A percentile compares a stretch with the other conserved stretches of the same genome.
Conservation (phyloP, 2,329 filamentous ascomycete genomes). For the Drechslera avenae region DNA sequence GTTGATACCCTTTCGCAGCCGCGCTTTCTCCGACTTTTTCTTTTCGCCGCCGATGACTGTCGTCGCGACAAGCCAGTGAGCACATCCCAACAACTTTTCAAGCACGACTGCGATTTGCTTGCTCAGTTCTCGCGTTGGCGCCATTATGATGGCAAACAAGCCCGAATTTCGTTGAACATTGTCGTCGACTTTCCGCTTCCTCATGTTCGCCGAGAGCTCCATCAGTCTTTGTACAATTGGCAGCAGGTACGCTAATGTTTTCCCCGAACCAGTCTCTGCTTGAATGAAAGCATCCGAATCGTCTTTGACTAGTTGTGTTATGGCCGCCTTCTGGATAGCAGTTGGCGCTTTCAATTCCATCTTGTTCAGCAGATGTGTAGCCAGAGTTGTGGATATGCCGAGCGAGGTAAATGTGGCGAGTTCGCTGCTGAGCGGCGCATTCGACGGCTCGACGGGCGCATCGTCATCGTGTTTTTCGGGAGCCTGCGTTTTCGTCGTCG, state of each 20-base stretch:
- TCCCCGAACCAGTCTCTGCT: slow-evolving; percentile 95
- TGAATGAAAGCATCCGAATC: slow-evolving; percentile 94
- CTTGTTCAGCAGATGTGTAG: slow-evolving; percentile 81
- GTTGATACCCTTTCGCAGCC: slow-evolving; percentile 90
- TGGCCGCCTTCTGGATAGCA: slow-evolving; percentile 88
- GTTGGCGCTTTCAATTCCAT: slow-evolving; percentile 89
- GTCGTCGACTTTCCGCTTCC: slow-evolving; percentile 47
- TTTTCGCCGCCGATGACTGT: slow-evolving; percentile 77
- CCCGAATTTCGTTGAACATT: slow-evolving; percentile 81
- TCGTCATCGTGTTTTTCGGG: slow-evolving; percentile 52
- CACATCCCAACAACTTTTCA: slow-evolving; percentile 82
- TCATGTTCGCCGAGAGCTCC: slow-evolving; percentile 65
- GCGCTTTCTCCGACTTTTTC: slow-evolving; percentile 86
- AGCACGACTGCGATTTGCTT: slow-evolving; percentile 91
- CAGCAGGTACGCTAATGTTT: slow-evolving; percentile 93
- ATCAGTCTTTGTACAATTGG: slow-evolving; percentile 90
- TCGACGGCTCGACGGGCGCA: slow-evolving; percentile 73
- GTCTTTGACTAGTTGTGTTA: slow-evolving; percentile 77
- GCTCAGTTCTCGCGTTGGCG: slow-evolving; percentile 90
- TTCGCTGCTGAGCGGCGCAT: slow-evolving; percentile 84
- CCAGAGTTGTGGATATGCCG: slow-evolving; percentile 79
- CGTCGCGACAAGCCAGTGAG: slow-evolving; percentile 91
- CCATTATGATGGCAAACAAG: slow-evolving; percentile 90
- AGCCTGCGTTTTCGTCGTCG: slow-evolving; percentile 65
- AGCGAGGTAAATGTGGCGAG: slow-evolving; percentile 85